Conservation (phyloP, 352 stramenopile genomes). For the Globisporangium cylindrosporum region DNA sequence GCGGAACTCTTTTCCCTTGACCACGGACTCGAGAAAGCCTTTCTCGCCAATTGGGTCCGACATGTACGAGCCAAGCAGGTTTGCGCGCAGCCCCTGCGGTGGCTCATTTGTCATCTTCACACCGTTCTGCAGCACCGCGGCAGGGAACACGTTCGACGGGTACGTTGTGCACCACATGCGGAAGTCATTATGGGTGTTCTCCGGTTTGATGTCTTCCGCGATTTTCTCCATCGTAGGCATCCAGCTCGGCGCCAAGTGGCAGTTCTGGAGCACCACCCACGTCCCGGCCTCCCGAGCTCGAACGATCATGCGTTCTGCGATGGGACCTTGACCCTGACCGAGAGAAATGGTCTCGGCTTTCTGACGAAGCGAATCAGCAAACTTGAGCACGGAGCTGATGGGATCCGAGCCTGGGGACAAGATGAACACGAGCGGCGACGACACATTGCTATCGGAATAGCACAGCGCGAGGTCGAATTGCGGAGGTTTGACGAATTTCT, state of each 20-base stretch:
- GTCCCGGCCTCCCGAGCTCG: conserved; percentile 75
- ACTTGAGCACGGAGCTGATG: conserved; percentile 90
- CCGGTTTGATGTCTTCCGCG: conserved; percentile 74
- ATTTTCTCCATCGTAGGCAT: conserved; percentile 94
- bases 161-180: conserved; percentile 95
- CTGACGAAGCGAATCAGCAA: conserved; percentile 68
- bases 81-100: conserved; percentile 89
- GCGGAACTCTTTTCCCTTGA: conserved; percentile 80
- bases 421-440: conserved; percentile 91
- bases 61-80: conserved; percentile 91
- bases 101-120: conserved; percentile 97
- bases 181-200: conserved; percentile 88
- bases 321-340: conserved; percentile 90
- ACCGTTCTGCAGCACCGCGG: conserved; percentile 93
- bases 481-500: conserved; percentile 90
- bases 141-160: conserved; percentile 91
- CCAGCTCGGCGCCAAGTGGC: conserved; percentile 89
- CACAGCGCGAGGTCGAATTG: conserved; percentile 88
- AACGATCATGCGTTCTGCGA: conserved; percentile 88
- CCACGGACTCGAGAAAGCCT: conserved; percentile 85
- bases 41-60: conserved; percentile 88
- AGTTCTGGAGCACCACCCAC: conserved; percentile 93
- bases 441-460: conserved; percentile 85
- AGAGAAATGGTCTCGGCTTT: conserved; percentile 90
- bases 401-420: conserved; percentile 89